These are phyloP conservation scores for Zygoascus meyerae DNA, from an alignment of 1,139 yeast genomes.

Conservation along the genomic window DNA sequence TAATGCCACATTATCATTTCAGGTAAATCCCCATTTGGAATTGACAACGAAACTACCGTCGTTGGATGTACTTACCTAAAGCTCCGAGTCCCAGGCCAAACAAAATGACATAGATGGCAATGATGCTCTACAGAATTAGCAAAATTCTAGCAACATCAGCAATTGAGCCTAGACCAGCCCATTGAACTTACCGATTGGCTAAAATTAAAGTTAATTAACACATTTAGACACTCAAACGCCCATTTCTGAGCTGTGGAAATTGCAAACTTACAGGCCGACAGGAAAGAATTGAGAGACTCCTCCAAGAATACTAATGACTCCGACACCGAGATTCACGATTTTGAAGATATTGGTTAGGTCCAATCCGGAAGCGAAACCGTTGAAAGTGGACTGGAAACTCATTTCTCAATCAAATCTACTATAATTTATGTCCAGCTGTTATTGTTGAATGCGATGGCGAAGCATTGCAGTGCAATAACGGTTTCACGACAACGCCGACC, in stretches of 20 bases:
- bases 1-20: no score
- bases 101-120: slow-evolving; percentile 50
- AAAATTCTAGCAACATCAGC: neutral
- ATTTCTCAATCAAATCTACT: no score
- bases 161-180: neutral
- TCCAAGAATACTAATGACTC: slow-evolving; percentile 47
- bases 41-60: neutral
- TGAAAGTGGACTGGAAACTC: slow-evolving; percentile 4
- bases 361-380: slow-evolving; percentile 9
- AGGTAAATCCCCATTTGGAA: neutral
- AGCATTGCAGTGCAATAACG: no score
- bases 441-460: no score
- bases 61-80: slow-evolving; percentile 40
- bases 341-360: slow-evolving; percentile 48
- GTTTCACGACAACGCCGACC: no score
- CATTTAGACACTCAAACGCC: neutral
- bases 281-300: slow-evolving; percentile 58
- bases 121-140: slow-evolving; percentile 38
- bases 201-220: neutral
- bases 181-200: slow-evolving; percentile 23
- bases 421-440: no score
- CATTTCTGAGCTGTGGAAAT: neutral
- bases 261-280: slow-evolving; percentile 42
- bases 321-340: slow-evolving; percentile 58
- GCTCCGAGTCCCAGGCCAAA: slow-evolving; percentile 53